Evolutionary conservation across 306 rosid genomes (phyloP).

Genomic region (Notholithocarpus densiflorus): DNA sequence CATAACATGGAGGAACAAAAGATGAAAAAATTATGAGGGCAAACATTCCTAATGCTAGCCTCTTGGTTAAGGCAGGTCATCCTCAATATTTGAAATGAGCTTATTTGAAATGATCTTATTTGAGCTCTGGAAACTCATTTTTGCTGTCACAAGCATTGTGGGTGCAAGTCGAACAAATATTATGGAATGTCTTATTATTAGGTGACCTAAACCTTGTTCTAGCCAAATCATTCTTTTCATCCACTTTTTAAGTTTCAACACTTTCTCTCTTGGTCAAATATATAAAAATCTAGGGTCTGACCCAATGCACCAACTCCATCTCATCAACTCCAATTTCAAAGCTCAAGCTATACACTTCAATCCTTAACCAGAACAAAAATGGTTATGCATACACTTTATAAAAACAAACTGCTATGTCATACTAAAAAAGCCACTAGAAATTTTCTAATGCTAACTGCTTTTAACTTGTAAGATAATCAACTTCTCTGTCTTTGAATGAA

Average conservation of each 20-base stretch:
- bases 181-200: background rate
- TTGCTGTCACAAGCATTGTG: background rate
- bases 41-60: too few relatives aligned
- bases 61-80: too few relatives aligned
- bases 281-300: conserved; percentile 1
- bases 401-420: too few relatives aligned
- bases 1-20: too few relatives aligned
- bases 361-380: background rate
- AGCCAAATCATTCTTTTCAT: background rate
- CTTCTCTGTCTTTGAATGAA: too few relatives aligned
- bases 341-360: background rate
- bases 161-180: background rate
- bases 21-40: too few relatives aligned
- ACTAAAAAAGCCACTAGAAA: too few relatives aligned
- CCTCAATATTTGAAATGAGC: background rate
- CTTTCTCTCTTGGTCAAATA: background rate
- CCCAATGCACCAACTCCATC: conserved; percentile 30
- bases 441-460: too few relatives aligned
- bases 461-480: too few relatives aligned
- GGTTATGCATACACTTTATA: too few relatives aligned
- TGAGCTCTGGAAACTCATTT: background rate
- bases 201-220: background rate
- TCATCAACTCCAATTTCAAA: conserved; percentile 24
- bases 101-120: background rate
- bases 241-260: background rate